Conservation (phyloP, 2,329 filamentous ascomycete genomes). For the Microdochium bolleyi region DNA sequence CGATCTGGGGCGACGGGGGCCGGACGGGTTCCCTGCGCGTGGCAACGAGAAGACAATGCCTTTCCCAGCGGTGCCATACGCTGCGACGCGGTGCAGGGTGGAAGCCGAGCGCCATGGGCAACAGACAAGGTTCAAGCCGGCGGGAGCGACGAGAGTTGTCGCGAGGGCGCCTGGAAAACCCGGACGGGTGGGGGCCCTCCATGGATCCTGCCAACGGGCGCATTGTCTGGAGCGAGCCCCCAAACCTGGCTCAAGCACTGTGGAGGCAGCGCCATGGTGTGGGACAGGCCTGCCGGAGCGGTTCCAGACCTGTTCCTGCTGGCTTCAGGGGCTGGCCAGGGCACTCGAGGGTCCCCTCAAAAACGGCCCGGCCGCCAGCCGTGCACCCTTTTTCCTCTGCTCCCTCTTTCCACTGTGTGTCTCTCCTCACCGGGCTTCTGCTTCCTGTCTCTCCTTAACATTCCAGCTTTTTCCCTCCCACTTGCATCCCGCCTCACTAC, state of each 20-base stretch:
- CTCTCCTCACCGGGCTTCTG: background rate
- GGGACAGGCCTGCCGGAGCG: no score
- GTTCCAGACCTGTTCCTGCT: background rate
- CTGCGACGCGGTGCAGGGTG: no score
- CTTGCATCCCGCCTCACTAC: background rate
- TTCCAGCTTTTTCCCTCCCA: background rate
- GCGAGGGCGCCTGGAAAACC: background rate
- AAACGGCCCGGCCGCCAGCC: background rate
- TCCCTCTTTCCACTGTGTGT: background rate
- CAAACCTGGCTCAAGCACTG: no score
- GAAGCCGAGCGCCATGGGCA: background rate
- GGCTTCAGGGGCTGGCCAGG: background rate
- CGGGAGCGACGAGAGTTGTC: background rate
- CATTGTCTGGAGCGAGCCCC: no score
- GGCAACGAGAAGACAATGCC: no score
- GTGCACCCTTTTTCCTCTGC: background rate
- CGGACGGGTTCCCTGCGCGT: no score
- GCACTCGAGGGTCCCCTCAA: background rate
- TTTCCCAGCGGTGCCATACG: no score
- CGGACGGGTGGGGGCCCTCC: background rate
- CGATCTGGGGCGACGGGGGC: no score
- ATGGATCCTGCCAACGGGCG: no score
- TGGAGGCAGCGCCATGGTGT: no score
- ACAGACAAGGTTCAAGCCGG: background rate
- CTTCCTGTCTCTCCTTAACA: constrained; percentile 1